A percentile compares a stretch with the other conserved stretches of the same genome.
phyloP scores from a whole-genome alignment of 257 asterid species.

The Ligustrum vulgare region DNA sequence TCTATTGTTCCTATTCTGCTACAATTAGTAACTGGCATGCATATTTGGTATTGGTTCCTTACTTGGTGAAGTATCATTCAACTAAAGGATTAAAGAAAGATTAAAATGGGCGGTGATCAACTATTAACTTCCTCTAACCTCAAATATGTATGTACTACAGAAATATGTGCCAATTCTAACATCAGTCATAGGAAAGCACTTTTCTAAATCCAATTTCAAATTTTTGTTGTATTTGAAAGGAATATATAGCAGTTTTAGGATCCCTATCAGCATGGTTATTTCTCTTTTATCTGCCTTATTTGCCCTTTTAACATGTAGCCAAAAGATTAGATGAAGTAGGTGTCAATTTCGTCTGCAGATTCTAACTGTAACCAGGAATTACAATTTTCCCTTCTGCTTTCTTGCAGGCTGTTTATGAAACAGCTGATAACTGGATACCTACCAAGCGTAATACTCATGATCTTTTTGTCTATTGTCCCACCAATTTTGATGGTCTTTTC shows the following conservation, averaged over 20 bases:
- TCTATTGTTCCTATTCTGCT: background rate
- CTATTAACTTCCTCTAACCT: background rate
- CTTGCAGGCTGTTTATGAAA: slow-evolving; percentile 59
- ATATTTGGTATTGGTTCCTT: background rate
- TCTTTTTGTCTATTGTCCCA: slow-evolving; percentile 78
- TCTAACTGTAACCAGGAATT: slow-evolving; percentile 7
- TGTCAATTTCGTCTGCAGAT: background rate
- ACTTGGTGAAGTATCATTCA: background rate
- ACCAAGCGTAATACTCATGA: slow-evolving; percentile 81
- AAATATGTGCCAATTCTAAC: background rate
- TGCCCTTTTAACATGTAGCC: background rate
- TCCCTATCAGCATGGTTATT: background rate
- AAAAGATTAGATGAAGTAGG: background rate
- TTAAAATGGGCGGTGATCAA: background rate
- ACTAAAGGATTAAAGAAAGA: background rate
- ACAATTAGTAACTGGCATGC: background rate
- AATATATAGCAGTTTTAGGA: background rate
- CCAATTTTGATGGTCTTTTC: slow-evolving; percentile 89
- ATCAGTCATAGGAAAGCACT: background rate
- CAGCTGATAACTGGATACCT: slow-evolving; percentile 86
- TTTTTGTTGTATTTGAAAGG: background rate
- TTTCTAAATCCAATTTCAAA: background rate
- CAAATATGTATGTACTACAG: background rate
- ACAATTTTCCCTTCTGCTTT: slow-evolving; percentile 16
- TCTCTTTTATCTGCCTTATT: background rate